phyloP scores from a whole-genome alignment of 2,329 filamentous ascomycete species.

The Hirsutella thompsonii region DNA sequence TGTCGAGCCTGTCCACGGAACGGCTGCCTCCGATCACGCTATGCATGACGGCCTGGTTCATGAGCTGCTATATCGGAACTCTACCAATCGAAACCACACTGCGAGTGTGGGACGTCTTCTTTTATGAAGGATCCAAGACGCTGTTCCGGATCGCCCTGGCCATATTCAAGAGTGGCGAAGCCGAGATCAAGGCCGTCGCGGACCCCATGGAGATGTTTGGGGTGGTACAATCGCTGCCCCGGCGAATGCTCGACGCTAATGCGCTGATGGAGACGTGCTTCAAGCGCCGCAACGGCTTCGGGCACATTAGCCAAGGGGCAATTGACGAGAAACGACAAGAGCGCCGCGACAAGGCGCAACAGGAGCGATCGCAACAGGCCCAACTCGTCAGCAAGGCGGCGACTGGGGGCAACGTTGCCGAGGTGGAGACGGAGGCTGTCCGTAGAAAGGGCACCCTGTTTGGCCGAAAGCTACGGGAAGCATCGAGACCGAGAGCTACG shows the following conservation, averaged over 20 bases:
- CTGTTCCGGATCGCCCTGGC: slow-evolving; percentile 84
- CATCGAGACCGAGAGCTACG: slow-evolving; percentile 5
- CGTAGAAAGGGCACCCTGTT: slow-evolving; percentile 33
- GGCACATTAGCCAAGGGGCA: slow-evolving; percentile 66
- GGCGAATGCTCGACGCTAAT: slow-evolving; percentile 72
- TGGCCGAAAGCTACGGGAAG: slow-evolving; percentile 25
- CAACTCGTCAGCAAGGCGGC: slow-evolving; percentile 9
- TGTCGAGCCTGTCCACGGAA: slow-evolving; percentile 26
- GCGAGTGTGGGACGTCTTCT: slow-evolving; percentile 90
- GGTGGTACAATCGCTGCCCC: slow-evolving; percentile 76
- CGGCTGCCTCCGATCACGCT: slow-evolving; percentile 80
- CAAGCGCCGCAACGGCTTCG: slow-evolving; percentile 66
- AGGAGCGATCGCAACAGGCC: slow-evolving; percentile 19
- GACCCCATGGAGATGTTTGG: slow-evolving; percentile 96
- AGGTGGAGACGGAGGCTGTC: slow-evolving; percentile 13
- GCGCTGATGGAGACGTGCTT: slow-evolving; percentile 72
- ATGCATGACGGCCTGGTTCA: slow-evolving; percentile 93
- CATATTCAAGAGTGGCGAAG: slow-evolving; percentile 80
- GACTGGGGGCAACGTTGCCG: slow-evolving; percentile 18
- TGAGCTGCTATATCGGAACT: slow-evolving; percentile 91
- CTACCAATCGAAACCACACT: slow-evolving; percentile 84
- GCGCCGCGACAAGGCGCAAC: slow-evolving; percentile 42
- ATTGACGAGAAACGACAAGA: slow-evolving; percentile 67
- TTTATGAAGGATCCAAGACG: slow-evolving; percentile 89
- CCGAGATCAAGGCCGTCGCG: slow-evolving; percentile 62